Base-by-base conservation (phyloP, 2,329 filamentous ascomycete species). In the Colletotrichum spinosum region DNA sequence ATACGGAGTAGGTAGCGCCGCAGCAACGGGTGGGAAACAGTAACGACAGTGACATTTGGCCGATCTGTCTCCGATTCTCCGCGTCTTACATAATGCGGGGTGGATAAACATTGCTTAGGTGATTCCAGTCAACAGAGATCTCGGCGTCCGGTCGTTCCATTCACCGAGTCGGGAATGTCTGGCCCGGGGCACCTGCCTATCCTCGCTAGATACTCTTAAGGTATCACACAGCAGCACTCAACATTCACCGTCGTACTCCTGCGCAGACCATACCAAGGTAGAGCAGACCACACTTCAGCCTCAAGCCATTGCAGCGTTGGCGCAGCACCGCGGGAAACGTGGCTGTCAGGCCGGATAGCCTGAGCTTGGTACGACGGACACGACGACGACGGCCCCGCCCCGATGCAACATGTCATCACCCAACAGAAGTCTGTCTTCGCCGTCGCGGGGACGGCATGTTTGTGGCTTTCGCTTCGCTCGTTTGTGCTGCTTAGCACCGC, bases 351-450 rank as follows among this genome's bases (percentile, higher is more conserved):
- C 45, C 42, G 53, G 35, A 33, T 12, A 56, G 25, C 11, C n/a
- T 35, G 37, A 56, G 25, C 11, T 17, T 35, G 37, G 17, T 37
- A 48, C 35, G 15, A 52, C 48, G 51, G 58, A 37, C 34, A 51
- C 15, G 25, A 55, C 62, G 62, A 51, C 15, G 25, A 55, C 62
- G 62, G 58, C 62, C 58, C 62, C 62, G 48, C 58, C 37, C 62
- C 58, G 52, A 57, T 65, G 62, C 62, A 65, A 25, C 58, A 62
- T 65, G 62, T 65, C 62, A 65, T 62, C 62, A 65, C 52, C n/a
- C 17, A 45, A 56, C 62, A 56, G 17, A 13, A 34, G n/a, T n/a
- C 15, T 46, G 15, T 49, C 50, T 25, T 5, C 57, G 35, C 50
- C 17, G 35, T 25, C 50, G 34, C 35, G 50, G 62, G 33, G 42